phyloP scores from a whole-genome alignment of 169 alveolate species.

The Eimeria maxima region DNA sequence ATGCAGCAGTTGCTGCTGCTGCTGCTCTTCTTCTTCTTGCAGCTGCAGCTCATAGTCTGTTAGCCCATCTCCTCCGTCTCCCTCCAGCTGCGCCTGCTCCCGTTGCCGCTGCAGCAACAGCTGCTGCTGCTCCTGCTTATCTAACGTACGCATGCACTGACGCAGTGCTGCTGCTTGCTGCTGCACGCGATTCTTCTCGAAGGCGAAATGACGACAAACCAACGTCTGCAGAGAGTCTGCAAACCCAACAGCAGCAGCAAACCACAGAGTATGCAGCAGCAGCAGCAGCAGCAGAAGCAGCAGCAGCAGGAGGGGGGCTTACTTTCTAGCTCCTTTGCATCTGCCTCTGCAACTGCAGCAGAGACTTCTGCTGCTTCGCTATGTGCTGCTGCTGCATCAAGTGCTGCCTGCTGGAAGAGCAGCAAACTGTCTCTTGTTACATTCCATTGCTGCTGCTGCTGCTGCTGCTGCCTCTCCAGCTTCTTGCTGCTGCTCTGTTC shows the following conservation, averaged over 20 bases:
- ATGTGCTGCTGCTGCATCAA: slow-evolving; percentile 61
- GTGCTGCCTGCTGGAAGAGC: slow-evolving; percentile 64
- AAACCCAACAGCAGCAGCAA: slow-evolving; percentile 52
- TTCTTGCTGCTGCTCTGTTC: slow-evolving; percentile 63
- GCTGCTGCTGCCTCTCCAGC: slow-evolving; percentile 38
- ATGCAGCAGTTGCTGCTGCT: neutral
- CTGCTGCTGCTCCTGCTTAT: slow-evolving; percentile 41
- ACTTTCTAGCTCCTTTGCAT: slow-evolving; percentile 42
- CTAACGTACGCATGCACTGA: slow-evolving; percentile 54
- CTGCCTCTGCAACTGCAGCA: slow-evolving; percentile 48
- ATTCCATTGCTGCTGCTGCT: slow-evolving; percentile 71
- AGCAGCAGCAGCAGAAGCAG: slow-evolving; percentile 6
- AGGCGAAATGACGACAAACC: slow-evolving; percentile 80
- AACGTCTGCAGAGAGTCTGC: slow-evolving; percentile 54
- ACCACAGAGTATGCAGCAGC: neutral
- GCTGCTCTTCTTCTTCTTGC: slow-evolving; percentile 57
- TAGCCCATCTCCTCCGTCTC: neutral
- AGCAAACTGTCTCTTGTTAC: neutral
- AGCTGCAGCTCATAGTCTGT: slow-evolving; percentile 47
- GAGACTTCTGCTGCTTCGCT: slow-evolving; percentile 44
- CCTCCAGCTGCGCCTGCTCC: slow-evolving; percentile 15
- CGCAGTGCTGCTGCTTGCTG: slow-evolving; percentile 76
- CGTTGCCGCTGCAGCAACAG: slow-evolving; percentile 45
- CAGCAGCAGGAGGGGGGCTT: slow-evolving; percentile 10
- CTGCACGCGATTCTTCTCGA: slow-evolving; percentile 80